Conservation (phyloP, 2,329 filamentous ascomycete species). For the Calonectria pauciramosa region DNA sequence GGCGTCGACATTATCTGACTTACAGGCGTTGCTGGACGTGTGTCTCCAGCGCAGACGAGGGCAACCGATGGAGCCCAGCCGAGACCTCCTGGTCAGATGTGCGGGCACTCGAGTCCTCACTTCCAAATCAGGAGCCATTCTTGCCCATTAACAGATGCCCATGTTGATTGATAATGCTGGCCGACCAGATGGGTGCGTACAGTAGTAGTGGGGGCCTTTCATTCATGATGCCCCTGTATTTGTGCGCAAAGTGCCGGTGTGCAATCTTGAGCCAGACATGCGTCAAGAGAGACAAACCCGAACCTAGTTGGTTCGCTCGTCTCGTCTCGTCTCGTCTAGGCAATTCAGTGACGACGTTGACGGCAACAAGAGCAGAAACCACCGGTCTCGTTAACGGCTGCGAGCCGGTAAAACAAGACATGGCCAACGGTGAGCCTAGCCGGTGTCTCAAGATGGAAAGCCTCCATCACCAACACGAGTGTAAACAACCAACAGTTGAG, state of each 20-base stretch:
- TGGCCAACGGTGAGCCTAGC: not conserved
- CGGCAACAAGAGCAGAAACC: not conserved
- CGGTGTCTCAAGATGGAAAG: not conserved
- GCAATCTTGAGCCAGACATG: not conserved
- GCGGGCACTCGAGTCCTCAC: not conserved
- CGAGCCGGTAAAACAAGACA: not conserved
- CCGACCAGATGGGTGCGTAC: not conserved
- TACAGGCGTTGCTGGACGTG: slow-evolving; percentile 14
- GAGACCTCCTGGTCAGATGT: slow-evolving; percentile 1
- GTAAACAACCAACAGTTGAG: not conserved
- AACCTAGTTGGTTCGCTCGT: not conserved
- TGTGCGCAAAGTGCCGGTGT: not conserved
- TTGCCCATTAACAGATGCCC: not conserved
- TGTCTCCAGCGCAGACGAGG: not conserved
- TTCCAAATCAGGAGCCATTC: slow-evolving; percentile 2
- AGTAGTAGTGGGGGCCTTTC: not conserved
- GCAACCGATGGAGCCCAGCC: not conserved
- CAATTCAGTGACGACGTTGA: not conserved
- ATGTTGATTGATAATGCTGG: not conserved
- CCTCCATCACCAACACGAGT: not conserved
- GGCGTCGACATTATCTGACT: slow-evolving; percentile 17
- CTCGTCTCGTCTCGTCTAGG: not conserved
- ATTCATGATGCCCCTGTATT: not conserved
- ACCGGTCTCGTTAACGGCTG: not conserved
- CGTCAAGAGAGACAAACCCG: not conserved